These are phyloP conservation scores for Trifolium repens DNA, from an alignment of 306 rosid genomes.

Conservation along the genomic window DNA sequence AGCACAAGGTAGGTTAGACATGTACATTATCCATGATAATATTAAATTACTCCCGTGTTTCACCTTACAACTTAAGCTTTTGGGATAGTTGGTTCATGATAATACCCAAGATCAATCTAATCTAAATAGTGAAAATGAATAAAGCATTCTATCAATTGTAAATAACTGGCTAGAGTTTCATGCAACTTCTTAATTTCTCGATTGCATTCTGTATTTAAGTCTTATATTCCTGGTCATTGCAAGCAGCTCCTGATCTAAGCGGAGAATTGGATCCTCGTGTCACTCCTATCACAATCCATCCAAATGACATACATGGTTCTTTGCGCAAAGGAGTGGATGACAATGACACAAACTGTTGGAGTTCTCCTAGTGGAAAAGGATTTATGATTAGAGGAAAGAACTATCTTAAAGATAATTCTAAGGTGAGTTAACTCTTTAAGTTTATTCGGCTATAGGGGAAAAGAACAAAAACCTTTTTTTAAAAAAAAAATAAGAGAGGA, in stretches of 20 bases:
- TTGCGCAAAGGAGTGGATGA: conserved; percentile 71
- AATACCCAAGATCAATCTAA: not conserved
- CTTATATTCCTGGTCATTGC: conserved; percentile 42
- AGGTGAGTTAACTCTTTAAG: conserved; percentile 56
- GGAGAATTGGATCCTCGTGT: conserved; percentile 67
- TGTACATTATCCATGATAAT: not conserved
- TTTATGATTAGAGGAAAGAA: conserved; percentile 95
- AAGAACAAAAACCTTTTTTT: conserved; percentile 6
- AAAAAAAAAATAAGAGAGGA: not conserved
- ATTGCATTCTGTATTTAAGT: conserved; percentile 23
- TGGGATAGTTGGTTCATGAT: conserved; percentile 10
- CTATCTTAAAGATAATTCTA: conserved; percentile 82
- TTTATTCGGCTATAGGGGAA: conserved; percentile 28
- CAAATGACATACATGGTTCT: conserved; percentile 63
- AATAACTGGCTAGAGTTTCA: conserved; percentile 14
- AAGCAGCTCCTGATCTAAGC: conserved; percentile 64
- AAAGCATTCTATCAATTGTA: conserved; percentile 22
- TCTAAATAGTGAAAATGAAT: conserved; percentile 17
- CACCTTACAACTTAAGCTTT: conserved; percentile 19
- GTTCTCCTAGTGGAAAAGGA: conserved; percentile 76
- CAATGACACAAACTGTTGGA: conserved; percentile 80
- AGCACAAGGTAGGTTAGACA: not conserved
- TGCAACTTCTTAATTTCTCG: conserved; percentile 29
- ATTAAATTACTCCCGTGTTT: conserved; percentile 1
- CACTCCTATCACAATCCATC: conserved; percentile 56